These are phyloP conservation scores for Holtermanniella nyarrowii DNA, from an alignment of 768 basidiomycete species.

Conservation along the genomic window DNA sequence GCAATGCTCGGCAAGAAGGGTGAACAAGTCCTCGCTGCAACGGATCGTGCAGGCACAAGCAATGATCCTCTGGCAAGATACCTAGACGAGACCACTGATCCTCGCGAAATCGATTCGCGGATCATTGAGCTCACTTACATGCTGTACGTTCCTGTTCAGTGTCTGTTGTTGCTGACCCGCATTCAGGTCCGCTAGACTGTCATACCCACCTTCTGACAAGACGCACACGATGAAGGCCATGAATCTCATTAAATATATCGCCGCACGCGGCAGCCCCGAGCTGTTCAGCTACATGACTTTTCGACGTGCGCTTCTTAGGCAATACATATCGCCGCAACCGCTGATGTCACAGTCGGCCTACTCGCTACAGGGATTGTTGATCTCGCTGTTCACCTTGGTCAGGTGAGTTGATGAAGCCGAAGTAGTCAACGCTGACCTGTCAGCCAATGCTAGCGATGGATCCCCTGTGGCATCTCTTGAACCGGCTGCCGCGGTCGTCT, in stretches of 20 bases:
- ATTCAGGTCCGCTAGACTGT: not conserved
- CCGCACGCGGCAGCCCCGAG: not conserved
- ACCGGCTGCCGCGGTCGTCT: not conserved
- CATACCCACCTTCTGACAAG: not conserved
- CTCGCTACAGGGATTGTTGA: not conserved
- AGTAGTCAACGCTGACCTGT: not conserved
- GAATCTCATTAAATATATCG: not conserved
- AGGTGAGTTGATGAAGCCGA: not conserved
- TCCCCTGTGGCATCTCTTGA: not conserved
- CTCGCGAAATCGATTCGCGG: not conserved
- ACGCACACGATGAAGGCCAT: not conserved
- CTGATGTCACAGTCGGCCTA: not conserved
- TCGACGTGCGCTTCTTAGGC: not conserved
- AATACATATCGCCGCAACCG: not conserved
- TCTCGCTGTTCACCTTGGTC: not conserved
- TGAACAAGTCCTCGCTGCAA: not conserved
- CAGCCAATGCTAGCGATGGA: not conserved
- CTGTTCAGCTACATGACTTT: too few species aligned
- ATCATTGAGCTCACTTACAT: not conserved
- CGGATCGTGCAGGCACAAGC: not conserved
- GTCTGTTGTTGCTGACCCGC: not conserved
- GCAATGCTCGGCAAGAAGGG: not conserved
- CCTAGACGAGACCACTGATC: not conserved
- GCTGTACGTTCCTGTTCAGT: not conserved
- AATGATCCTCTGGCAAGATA: not conserved